Evolutionary conservation across 495 filamentous ascomycete species (phyloP), one percentile per base, ranked within the genome.

Genomic region (Xylaria curta): DNA sequence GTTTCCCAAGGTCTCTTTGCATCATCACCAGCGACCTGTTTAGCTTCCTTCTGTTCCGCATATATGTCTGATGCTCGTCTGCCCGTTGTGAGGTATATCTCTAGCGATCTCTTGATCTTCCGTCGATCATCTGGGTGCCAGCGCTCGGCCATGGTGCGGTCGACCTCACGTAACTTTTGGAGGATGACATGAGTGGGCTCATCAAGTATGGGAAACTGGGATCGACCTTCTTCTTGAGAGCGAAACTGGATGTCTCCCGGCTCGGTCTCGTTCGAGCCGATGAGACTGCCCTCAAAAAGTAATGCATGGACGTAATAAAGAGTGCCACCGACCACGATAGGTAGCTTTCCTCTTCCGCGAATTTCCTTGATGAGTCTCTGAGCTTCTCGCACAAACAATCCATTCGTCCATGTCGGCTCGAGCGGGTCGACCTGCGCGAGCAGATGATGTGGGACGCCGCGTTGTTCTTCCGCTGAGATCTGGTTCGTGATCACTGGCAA

Each of bases 401-500:
- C 88, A 12, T 97, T 92, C 7, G 85, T 87, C 94, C 94, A 98
- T n/a, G 94, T 86, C 53, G 91, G 88, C 72, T 95, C 90, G 5
- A 91, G 82, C 15, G 95, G 81, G 0, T 87, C 85, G 61, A 98
- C 87, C 73, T 88, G 90, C 46, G 92, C 92, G 3, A 99, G 85
- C 13, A 98, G 83, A 82, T 99, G 95, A 78, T 99, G 97, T 21
- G 92, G 92, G 40, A 99, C 86, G 28, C 91, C 93, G 70, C 91
- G 87, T 77, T 90, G 90, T 77, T 99, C 95, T 31, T 88, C 86
- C 15, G 78, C 56, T 0, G 92, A 85, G 71, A 97, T 90, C 78
- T 98, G 95, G 81, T 99, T 99, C 21, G 97, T 99, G 68, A 98
- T 95, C 73, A 98, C 92, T 1, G 96, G 94, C 24, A 99, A 85